Percentiles rank a stretch among this genome's conserved stretches.
These are phyloP conservation scores for Gliomastix tumulicola DNA, from an alignment of 2,329 filamentous ascomycete genomes.

Conservation along the genomic window DNA sequence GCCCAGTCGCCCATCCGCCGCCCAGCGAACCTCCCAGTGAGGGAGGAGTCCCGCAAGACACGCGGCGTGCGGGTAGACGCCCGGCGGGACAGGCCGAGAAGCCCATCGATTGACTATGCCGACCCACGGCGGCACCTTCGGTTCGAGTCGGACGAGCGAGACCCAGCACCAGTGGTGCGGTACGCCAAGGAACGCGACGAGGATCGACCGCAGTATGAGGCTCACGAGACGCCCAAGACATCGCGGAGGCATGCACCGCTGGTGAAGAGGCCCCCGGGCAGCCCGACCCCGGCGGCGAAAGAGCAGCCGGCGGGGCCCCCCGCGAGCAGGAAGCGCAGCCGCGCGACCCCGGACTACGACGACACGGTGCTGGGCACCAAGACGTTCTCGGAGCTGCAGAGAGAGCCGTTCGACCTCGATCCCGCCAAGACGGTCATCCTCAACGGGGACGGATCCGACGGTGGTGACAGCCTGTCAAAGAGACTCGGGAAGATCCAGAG, in stretches of 20 bases:
- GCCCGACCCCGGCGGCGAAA: constrained; percentile 12
- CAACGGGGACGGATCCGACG: constrained; percentile 24
- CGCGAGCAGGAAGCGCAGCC: constrained; percentile 31
- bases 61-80: constrained; percentile 10
- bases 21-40: constrained; percentile 29
- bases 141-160: too few species aligned
- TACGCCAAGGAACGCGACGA: constrained; percentile 8
- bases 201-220: not conserved
- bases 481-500: constrained; percentile 43
- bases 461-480: constrained; percentile 35
- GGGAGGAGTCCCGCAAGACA: constrained; percentile 25
- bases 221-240: constrained; percentile 15
- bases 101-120: constrained; percentile 6
- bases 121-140: not conserved
- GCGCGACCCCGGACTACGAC: constrained; percentile 45
- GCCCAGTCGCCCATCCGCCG: constrained; percentile 10
- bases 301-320: constrained; percentile 7
- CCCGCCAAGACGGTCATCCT: constrained; percentile 37
- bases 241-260: too few species aligned
- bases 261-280: constrained; percentile 11
- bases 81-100: constrained; percentile 9
- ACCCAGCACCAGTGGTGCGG: constrained; percentile 6
- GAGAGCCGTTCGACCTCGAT: constrained; percentile 51
- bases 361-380: constrained; percentile 47
- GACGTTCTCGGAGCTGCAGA: constrained; percentile 41